A percentile compares a stretch with the other conserved stretches of the same genome.
These are phyloP conservation scores for Cladobotryum mycophilum DNA, from an alignment of 2,329 filamentous ascomycete species.

Conservation along the genomic window DNA sequence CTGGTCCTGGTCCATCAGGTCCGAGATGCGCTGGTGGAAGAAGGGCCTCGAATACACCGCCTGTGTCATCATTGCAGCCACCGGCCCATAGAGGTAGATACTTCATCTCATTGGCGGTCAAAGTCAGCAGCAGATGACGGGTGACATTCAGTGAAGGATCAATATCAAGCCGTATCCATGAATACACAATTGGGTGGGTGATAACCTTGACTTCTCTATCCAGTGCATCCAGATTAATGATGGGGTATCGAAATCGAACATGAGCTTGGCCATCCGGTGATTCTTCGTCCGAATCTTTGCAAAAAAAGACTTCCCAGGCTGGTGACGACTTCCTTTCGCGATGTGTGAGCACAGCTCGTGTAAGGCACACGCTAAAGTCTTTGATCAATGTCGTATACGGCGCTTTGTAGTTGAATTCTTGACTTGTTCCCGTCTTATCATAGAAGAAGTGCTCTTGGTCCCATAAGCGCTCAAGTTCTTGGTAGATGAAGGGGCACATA, in stretches of 20 bases:
- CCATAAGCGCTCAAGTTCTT: slow-evolving; percentile 16
- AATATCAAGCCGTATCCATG: slow-evolving; percentile 24
- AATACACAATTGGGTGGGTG: slow-evolving; percentile 16
- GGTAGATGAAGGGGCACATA: slow-evolving; percentile 29
- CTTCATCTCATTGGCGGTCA: slow-evolving; percentile 52
- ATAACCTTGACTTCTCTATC: slow-evolving; percentile 17
- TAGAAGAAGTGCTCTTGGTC: background rate
- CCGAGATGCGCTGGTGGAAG: slow-evolving; percentile 39
- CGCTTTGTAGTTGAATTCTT: background rate
- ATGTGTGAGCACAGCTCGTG: background rate
- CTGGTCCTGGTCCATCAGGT: slow-evolving; percentile 40
- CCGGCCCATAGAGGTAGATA: slow-evolving; percentile 62
- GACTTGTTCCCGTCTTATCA: background rate
- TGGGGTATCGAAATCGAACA: slow-evolving; percentile 8
- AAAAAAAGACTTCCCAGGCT: background rate
- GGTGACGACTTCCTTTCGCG: background rate
- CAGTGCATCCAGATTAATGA: slow-evolving; percentile 17
- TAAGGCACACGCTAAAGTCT: background rate
- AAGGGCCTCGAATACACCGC: slow-evolving; percentile 39
- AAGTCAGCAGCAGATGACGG: slow-evolving; percentile 43
- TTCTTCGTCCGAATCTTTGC: background rate
- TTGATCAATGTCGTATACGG: background rate
- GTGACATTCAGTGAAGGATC: slow-evolving; percentile 31
- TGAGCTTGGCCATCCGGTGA: background rate
- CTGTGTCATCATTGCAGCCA: slow-evolving; percentile 45